Evolutionary conservation across 192 early-diverging fungal species (phyloP), one percentile per base, ranked within the genome.

Genomic region (Rhizophagus sp.): DNA sequence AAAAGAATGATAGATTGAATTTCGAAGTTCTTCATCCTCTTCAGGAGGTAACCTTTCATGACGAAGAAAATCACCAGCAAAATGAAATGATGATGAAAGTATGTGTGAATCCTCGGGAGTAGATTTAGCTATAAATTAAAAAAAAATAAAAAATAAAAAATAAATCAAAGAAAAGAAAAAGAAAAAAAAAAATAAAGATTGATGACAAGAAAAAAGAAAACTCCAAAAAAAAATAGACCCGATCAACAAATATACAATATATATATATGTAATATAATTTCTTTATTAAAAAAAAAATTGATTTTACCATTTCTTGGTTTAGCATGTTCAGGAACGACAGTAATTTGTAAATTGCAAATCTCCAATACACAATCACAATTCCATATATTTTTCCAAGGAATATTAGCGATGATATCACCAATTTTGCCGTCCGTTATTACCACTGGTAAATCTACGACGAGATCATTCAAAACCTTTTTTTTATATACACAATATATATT

Each of bases 301-400:
- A 68, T 34, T 27, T 69, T 77, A 78, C 68, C 70, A 67, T 39
- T 70, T 44, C 69, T 61, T 11, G 33, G 79, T 22, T 83, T 80
- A 1, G 65, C 67, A n/a, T 82, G 64, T 44, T 81, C 80, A 9
- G 89, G 88, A 34, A 81, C 80, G 34, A 89, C 69, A 9, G 89
- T 87, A 19, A 96, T 74, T 15, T 87, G 83, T 50, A 96, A 83
- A 69, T 92, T 92, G 61, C 92, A 86, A 30, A 96, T 88, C 64
- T 92, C 90, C 15, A 97, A 83, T 19, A 90, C 87, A 77, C 91
- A 93, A 79, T 95, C 89, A 2, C 91, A 91, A n/a, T 87, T 92
- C 91, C 93, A 94, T 47, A 97, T 89, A 83, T 95, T 93, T 25
- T 88, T 90, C 95, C 96, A 96, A 0, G 96, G 96, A 24, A 97